These are phyloP conservation scores for Trypanosoma rangeli DNA, from an alignment of 208 protist genomes.

Conservation along the genomic window DNA sequence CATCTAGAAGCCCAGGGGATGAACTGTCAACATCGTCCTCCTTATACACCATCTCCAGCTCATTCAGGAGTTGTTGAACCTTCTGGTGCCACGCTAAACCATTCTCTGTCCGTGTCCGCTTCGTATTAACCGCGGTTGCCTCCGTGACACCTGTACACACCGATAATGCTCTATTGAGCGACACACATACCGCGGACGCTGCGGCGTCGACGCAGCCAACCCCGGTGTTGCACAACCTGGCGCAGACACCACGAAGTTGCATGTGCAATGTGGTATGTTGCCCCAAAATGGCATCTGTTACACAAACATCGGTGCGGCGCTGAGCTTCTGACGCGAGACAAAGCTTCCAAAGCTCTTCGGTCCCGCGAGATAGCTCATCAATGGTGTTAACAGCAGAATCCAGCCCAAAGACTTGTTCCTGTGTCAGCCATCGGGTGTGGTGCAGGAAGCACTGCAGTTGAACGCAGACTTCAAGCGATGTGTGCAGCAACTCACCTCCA, in stretches of 20 bases:
- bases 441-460: conserved; percentile 51
- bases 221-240: conserved; percentile 27
- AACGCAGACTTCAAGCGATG: conserved; percentile 46
- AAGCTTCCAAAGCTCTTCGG: conserved; percentile 64
- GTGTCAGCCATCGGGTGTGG: conserved; percentile 53
- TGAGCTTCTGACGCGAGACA: conserved; percentile 43
- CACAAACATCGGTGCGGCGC: conserved; percentile 28
- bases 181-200: conserved; percentile 13
- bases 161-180: background rate
- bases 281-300: conserved; percentile 30
- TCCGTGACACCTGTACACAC: conserved; percentile 4
- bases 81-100: conserved; percentile 11
- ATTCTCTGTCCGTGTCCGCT: conserved; percentile 43
- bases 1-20: background rate
- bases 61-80: conserved; percentile 10
- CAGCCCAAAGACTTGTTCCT: conserved; percentile 43
- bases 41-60: conserved; percentile 5
- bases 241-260: conserved; percentile 30
- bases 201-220: conserved; percentile 25
- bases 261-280: conserved; percentile 24
- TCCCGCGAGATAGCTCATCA: conserved; percentile 35
- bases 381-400: conserved; percentile 28
- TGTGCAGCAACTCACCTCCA: conserved; percentile 41
- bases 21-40: background rate
- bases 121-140: conserved; percentile 16